phyloP scores from a whole-genome alignment of 345 rosid genomes.

The Gossypium turneri region DNA sequence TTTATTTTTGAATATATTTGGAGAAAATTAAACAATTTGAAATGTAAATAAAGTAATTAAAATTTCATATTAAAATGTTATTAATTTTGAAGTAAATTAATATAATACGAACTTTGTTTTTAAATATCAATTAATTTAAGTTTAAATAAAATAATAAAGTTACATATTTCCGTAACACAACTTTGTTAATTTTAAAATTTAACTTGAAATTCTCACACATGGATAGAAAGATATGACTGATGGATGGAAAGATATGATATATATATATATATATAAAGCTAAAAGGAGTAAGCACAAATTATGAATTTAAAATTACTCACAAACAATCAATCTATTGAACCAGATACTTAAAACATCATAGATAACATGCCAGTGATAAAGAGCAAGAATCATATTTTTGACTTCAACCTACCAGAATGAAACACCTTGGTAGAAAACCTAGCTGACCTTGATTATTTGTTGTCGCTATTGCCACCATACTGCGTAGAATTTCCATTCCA shows the following conservation, averaged over 20 bases:
- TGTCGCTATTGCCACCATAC: neutral
- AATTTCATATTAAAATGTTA: too few relatives aligned
- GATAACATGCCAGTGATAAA: neutral
- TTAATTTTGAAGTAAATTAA: too few relatives aligned
- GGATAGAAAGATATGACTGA: too few relatives aligned
- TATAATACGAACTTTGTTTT: too few relatives aligned
- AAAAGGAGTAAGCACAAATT: neutral
- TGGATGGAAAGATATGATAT: neutral
- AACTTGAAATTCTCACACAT: too few relatives aligned
- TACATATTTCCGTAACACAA: too few relatives aligned
- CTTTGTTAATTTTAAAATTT: too few relatives aligned
- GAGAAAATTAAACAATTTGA: too few relatives aligned
- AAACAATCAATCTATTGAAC: neutral
- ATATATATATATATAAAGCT: neutral
- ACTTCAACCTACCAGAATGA: neutral
- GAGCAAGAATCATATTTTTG: neutral
- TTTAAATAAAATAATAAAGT: too few relatives aligned
- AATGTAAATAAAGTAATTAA: too few relatives aligned
- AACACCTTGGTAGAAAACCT: neutral
- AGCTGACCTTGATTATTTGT: neutral
- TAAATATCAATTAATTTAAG: too few relatives aligned
- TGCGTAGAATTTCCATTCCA: conserved; percentile 8
- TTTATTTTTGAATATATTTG: too few relatives aligned
- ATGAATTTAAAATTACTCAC: neutral
- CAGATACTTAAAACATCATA: neutral